Evolutionary conservation across 257 asterid species (phyloP).

Genomic region (Handroanthus guayacan): DNA sequence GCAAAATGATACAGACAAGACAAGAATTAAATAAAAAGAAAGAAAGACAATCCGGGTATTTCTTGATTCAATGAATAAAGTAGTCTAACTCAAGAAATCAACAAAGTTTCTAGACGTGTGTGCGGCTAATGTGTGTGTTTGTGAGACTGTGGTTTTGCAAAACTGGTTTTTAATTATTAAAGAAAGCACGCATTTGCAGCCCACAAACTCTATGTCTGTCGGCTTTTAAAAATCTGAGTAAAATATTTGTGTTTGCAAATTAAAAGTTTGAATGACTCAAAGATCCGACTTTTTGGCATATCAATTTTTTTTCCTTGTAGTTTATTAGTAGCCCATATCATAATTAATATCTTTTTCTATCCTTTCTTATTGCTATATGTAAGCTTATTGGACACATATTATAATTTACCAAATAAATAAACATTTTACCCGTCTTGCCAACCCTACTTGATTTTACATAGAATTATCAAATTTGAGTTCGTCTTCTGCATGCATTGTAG

Average conservation of each 20-base stretch:
- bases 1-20: conserved; percentile 30
- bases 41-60: conserved; percentile 32
- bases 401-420: too few species aligned
- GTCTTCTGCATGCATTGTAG: too few species aligned
- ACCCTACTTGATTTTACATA: too few species aligned
- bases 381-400: too few species aligned
- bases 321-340: background rate
- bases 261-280: conserved; percentile 9
- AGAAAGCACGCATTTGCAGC: conserved; percentile 30
- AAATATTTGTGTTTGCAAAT: background rate
- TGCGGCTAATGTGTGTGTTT: conserved; percentile 4
- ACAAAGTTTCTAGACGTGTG: conserved; percentile 21
- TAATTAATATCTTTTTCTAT: background rate
- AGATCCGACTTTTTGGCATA: conserved; percentile 18
- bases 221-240: conserved; percentile 4
- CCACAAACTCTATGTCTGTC: conserved; percentile 35
- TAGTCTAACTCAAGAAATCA: conserved; percentile 27
- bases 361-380: too few species aligned
- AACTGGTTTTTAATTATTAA: conserved; percentile 32
- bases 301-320: background rate
- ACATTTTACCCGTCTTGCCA: too few species aligned
- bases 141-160: conserved; percentile 22
- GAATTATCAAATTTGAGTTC: too few species aligned
- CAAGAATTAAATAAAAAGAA: conserved; percentile 8
- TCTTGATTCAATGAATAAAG: conserved; percentile 33